These are phyloP conservation scores for Globisporangium camurandrum DNA, from an alignment of 352 stramenopile species.

Conservation along the genomic window DNA sequence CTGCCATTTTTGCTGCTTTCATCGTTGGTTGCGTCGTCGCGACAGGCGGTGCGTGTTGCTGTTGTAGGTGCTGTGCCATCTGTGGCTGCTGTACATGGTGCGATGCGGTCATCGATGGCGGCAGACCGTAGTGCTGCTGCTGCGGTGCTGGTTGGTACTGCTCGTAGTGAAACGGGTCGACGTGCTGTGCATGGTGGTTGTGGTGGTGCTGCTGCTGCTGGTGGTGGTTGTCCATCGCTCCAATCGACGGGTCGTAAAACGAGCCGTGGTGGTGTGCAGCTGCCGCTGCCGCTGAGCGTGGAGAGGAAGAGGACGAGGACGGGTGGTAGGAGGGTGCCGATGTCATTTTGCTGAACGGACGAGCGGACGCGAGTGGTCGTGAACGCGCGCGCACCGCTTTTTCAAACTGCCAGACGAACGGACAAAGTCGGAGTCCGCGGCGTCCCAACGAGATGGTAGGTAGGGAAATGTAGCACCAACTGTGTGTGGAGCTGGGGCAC, in stretches of 20 bases:
- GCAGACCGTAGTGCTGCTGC: slow-evolving; percentile 32
- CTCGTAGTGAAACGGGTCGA: slow-evolving; percentile 51
- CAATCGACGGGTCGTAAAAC: neutral
- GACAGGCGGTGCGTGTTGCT: neutral
- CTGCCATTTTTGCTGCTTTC: slow-evolving; percentile 20
- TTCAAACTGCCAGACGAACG: slow-evolving; percentile 11
- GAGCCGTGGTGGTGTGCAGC: neutral
- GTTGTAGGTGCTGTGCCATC: neutral
- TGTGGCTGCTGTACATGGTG: neutral
- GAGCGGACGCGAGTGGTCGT: neutral
- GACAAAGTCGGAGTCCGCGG: neutral
- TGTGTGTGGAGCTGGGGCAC: slow-evolving; percentile 1
- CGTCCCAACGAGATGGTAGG: slow-evolving; percentile 16
- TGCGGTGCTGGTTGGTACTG: slow-evolving; percentile 54
- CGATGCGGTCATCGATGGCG: slow-evolving; percentile 7
- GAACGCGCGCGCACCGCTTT: neutral
- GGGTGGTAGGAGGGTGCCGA: slow-evolving; percentile 6
- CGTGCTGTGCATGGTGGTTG: slow-evolving; percentile 14
- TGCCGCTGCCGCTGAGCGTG: neutral
- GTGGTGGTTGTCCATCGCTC: slow-evolving; percentile 12
- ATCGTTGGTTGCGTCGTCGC: neutral
- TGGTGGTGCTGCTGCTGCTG: slow-evolving; percentile 5
- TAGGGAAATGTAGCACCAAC: slow-evolving; percentile 15
- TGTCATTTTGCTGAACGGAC: slow-evolving; percentile 4
- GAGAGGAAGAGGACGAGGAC: slow-evolving; percentile 4